Conservation (phyloP, 1,284 basidiomycete species). For the Phlebopus sp. region DNA sequence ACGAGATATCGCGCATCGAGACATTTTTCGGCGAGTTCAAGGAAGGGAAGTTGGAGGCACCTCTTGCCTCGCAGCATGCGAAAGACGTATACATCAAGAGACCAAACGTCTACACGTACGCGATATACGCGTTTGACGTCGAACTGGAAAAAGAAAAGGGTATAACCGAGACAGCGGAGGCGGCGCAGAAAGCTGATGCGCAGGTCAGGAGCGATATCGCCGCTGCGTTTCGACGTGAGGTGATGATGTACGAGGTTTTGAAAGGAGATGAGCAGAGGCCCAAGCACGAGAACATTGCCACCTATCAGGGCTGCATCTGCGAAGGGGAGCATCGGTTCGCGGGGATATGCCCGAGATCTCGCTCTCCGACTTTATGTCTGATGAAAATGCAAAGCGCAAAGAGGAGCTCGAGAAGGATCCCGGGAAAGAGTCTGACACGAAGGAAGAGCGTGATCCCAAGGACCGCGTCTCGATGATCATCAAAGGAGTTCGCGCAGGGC, state of each 20-base stretch:
- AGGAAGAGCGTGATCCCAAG: slow-evolving; percentile 4
- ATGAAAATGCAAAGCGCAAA: too few relatives aligned
- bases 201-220: neutral
- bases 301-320: neutral
- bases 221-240: neutral
- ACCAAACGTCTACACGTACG: slow-evolving; percentile 1
- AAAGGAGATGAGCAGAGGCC: neutral
- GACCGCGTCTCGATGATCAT: slow-evolving; percentile 12
- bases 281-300: neutral
- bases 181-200: neutral
- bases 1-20: neutral
- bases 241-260: neutral
- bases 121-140: neutral
- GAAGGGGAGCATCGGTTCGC: neutral
- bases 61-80: neutral
- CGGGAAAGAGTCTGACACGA: neutral
- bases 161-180: too few relatives aligned
- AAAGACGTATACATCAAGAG: too few relatives aligned
- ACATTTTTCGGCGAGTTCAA: neutral
- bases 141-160: neutral
- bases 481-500: slow-evolving; percentile 13
- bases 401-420: too few relatives aligned
- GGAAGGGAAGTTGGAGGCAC: neutral
- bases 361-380: slow-evolving; percentile 5
- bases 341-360: neutral